Evolutionary conservation across 2,329 filamentous ascomycete species (phyloP).

Genomic region (Chaetomiaceae sp.): DNA sequence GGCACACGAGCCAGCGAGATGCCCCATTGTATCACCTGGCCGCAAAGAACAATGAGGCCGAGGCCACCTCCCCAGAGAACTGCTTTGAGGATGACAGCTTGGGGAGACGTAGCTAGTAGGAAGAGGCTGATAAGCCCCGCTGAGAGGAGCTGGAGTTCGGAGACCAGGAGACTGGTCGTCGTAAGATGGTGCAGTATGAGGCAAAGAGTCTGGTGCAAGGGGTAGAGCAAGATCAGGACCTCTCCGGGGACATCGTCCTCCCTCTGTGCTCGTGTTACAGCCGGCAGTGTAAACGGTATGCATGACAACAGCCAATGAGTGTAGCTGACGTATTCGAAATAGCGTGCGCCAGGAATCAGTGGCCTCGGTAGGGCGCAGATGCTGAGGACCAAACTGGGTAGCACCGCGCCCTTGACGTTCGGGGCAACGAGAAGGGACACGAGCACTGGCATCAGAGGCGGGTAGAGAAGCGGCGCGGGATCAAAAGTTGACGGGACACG

Average conservation of each 20-base stretch:
- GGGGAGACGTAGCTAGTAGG: constrained; percentile 72
- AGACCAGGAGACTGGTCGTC: constrained; percentile 79
- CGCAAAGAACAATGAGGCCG: constrained; percentile 67
- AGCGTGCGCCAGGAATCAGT: constrained; percentile 62
- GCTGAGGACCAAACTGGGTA: constrained; percentile 78
- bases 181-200: constrained; percentile 73
- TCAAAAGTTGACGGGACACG: constrained; percentile 74
- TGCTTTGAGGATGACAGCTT: constrained; percentile 78
- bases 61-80: constrained; percentile 83
- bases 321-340: constrained; percentile 54
- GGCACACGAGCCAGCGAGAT: constrained; percentile 83
- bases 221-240: constrained; percentile 54
- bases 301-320: constrained; percentile 78
- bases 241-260: constrained; percentile 31
- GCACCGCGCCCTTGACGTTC: constrained; percentile 55
- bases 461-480: constrained; percentile 86
- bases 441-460: constrained; percentile 68
- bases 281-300: constrained; percentile 55
- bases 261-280: not conserved
- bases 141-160: constrained; percentile 85
- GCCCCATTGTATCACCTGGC: constrained; percentile 73
- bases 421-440: constrained; percentile 70
- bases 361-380: constrained; percentile 71
- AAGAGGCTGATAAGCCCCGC: constrained; percentile 77
- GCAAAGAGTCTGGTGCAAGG: constrained; percentile 75